Percentiles rank a stretch among this genome's conserved stretches.
Conservation (phyloP, 1,284 basidiomycete species). For the Xerocomus nothofagi region DNA sequence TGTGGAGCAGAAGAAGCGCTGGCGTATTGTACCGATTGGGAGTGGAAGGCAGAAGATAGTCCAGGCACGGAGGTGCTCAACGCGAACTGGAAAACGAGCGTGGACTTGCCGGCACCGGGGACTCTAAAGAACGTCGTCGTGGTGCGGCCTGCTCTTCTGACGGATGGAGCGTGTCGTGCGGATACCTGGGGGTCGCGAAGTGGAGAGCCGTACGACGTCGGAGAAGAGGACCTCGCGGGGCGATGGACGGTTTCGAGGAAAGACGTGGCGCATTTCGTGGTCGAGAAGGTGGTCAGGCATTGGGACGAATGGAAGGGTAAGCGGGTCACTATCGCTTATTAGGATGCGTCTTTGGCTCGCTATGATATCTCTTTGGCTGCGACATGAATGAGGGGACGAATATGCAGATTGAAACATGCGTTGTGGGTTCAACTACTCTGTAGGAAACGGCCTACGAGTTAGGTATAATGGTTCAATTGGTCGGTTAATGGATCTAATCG, state of each 20-base stretch:
- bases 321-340: constrained; percentile 43
- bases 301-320: constrained; percentile 58
- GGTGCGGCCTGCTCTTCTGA: constrained; percentile 57
- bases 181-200: constrained; percentile 9
- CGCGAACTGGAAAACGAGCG: constrained; percentile 39
- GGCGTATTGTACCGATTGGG: constrained; percentile 45
- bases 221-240: constrained; percentile 38
- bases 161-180: constrained; percentile 54
- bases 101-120: constrained; percentile 42
- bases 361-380: background rate
- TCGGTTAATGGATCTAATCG: no score
- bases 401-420: no score
- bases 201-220: constrained; percentile 37
- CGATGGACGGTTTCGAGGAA: constrained; percentile 57
- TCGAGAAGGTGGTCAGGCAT: constrained; percentile 43
- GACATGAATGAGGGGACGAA: no score
- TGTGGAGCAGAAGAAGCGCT: constrained; percentile 51
- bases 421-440: no score
- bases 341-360: background rate
- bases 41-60: constrained; percentile 43
- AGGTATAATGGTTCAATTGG: no score
- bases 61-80: constrained; percentile 41
- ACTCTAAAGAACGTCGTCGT: constrained; percentile 46
- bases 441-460: no score
- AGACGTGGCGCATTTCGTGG: constrained; percentile 68